Conservation (phyloP, 371 early-diverging fungal species). For the Mortierella sp. region DNA sequence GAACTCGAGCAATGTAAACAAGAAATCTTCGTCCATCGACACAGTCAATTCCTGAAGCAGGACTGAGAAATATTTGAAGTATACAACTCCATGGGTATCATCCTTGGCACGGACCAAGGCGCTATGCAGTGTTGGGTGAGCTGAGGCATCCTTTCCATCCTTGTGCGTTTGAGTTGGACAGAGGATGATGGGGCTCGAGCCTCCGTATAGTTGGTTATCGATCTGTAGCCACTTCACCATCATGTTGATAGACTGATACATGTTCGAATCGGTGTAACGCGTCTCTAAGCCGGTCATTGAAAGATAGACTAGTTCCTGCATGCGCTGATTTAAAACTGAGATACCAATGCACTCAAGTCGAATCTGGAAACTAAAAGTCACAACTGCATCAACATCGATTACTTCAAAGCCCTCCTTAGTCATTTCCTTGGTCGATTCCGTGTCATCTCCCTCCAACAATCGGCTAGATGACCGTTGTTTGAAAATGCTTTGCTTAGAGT, state of each 20-base stretch:
- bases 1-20: constrained; percentile 89
- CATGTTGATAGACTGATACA: constrained; percentile 81
- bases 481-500: constrained; percentile 71
- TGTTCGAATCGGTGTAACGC: constrained; percentile 79
- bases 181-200: constrained; percentile 87
- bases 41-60: constrained; percentile 93
- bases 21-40: constrained; percentile 92
- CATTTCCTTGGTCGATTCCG: constrained; percentile 38
- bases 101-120: constrained; percentile 86
- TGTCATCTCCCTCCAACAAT: constrained; percentile 31
- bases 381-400: constrained; percentile 67
- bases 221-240: constrained; percentile 92
- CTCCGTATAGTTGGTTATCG: constrained; percentile 93
- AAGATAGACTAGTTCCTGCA: constrained; percentile 88
- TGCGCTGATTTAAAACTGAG: constrained; percentile 81
- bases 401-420: constrained; percentile 71
- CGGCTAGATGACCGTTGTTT: constrained; percentile 58
- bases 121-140: constrained; percentile 74
- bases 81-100: constrained; percentile 88
- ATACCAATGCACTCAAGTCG: constrained; percentile 91
- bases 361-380: constrained; percentile 74
- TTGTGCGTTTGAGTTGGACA: constrained; percentile 90
- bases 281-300: constrained; percentile 83
- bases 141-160: constrained; percentile 68
- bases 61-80: constrained; percentile 91